Evolutionary conservation across 495 filamentous ascomycete genomes (phyloP), one percentile per base, ranked within the genome.

Genomic region (Podospora appendiculata): DNA sequence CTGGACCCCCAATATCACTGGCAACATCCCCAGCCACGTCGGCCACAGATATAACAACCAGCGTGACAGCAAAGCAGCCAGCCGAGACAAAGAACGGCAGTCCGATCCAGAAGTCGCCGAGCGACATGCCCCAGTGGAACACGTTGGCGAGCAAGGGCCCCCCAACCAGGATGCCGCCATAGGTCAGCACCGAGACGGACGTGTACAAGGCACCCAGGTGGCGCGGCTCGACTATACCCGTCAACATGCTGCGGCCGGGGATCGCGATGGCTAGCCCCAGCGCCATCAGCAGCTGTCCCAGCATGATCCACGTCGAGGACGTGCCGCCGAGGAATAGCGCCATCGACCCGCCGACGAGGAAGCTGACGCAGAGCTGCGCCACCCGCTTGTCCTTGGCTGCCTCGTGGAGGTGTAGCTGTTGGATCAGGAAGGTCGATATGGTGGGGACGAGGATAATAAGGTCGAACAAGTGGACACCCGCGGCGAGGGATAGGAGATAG

Each of bases 141-240:
- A 77, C 65, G 3, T 57, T 58, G 0, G 79, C 80, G 44, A 78
- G 67, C 1, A 74, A 56, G 2, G 80, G 61, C 25, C 72, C 74
- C 10, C 77, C 78, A 18, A 74, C 57, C 13, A 81, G 67, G 43
- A 67, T 67, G 6, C 77, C 78, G 11, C 76, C 47, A 1, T 74
- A 72, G 52, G 79, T 74, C 5, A 80, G 56, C 7, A 83, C 69
- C 32, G 76, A 72, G 50, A 83, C 76, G n/a, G 74, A 65, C 7
- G 75, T 78, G 51, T 79, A 84, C 7, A 82, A 53, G 4, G 73
- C 65, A 11, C 76, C 80, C 0, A 79, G 70, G 48, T 82, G 74
- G 19, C 17, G 14, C 48, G 43, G 4, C 14, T 74, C 63, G 8
- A 85, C 76, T 6, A 82, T 59, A 0, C 71, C 72, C 1, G 78